Evolutionary conservation across 305 asterid species (phyloP).

Genomic region (Fraxinus ornus): DNA sequence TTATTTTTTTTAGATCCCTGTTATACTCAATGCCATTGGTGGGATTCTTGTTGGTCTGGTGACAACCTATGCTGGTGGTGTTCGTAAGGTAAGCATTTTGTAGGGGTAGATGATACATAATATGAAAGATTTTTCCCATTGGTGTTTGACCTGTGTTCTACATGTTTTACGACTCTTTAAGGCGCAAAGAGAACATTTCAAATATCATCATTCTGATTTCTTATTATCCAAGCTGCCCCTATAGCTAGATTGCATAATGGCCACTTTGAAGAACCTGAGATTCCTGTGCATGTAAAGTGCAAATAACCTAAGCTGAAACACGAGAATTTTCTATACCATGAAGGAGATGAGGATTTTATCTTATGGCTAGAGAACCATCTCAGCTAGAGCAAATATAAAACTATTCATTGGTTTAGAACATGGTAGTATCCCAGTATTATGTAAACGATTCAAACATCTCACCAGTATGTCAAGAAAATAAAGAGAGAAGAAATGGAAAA

Average conservation of each 20-base stretch:
- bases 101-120: not conserved
- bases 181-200: not conserved
- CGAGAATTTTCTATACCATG: not conserved
- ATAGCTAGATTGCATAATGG: not conserved
- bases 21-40: constrained; percentile 78
- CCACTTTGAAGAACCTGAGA: not conserved
- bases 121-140: not conserved
- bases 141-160: not conserved
- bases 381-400: not conserved
- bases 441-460: not conserved
- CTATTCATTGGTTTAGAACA: not conserved
- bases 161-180: not conserved
- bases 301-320: not conserved
- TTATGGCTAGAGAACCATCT: constrained; percentile 1
- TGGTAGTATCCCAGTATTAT: not conserved
- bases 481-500: not conserved
- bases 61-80: constrained; percentile 96
- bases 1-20: constrained; percentile 69
- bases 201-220: not conserved
- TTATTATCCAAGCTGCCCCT: not conserved
- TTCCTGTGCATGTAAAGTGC: not conserved
- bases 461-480: not conserved
- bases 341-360: not conserved
- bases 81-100: constrained; percentile 60
- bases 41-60: constrained; percentile 98